Evolutionary conservation across 257 asterid genomes (phyloP).

Genomic region (Rubia yunnanensis): DNA sequence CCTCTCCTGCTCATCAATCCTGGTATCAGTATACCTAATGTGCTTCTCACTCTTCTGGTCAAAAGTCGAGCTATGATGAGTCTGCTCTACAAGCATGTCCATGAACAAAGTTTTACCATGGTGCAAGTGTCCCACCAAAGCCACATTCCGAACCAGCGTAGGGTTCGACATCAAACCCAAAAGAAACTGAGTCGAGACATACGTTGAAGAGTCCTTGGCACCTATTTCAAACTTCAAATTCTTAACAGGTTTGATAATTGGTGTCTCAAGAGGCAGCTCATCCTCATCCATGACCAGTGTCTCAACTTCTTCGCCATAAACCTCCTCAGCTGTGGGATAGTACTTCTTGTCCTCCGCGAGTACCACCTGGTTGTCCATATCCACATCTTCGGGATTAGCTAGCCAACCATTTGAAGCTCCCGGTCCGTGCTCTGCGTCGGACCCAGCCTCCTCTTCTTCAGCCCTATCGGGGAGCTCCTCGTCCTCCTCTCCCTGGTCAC

Average conservation of each 20-base stretch:
- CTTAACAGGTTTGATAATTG: conserved; percentile 77
- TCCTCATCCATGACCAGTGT: conserved; percentile 97
- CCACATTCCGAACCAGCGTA: conserved; percentile 69
- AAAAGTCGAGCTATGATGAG: conserved; percentile 89
- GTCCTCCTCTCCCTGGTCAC: conserved; percentile 77
- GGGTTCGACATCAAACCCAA: conserved; percentile 97
- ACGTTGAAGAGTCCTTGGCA: conserved; percentile 83
- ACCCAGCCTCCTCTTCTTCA: conserved; percentile 52
- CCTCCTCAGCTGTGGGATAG: conserved; percentile 98
- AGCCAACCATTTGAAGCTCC: conserved; percentile 87
- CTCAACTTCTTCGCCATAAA: conserved; percentile 94
- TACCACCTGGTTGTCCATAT: conserved; percentile 88
- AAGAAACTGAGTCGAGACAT: conserved; percentile 82
- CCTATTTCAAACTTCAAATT: conserved; percentile 92
- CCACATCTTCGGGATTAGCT: conserved; percentile 56
- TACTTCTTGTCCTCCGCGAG: conserved; percentile 93
- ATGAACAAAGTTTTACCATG: conserved; percentile 82
- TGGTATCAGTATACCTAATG: conserved; percentile 90
- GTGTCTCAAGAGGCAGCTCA: conserved; percentile 80
- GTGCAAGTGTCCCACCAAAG: conserved; percentile 81
- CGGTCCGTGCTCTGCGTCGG: conserved; percentile 66
- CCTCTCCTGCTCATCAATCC: conserved; percentile 97
- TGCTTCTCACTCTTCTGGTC: conserved; percentile 91
- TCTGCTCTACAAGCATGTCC: conserved; percentile 98
- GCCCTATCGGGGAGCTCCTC: conserved; percentile 66